Conservation (phyloP, 306 rosid genomes). For the Prosopis cineraria region DNA sequence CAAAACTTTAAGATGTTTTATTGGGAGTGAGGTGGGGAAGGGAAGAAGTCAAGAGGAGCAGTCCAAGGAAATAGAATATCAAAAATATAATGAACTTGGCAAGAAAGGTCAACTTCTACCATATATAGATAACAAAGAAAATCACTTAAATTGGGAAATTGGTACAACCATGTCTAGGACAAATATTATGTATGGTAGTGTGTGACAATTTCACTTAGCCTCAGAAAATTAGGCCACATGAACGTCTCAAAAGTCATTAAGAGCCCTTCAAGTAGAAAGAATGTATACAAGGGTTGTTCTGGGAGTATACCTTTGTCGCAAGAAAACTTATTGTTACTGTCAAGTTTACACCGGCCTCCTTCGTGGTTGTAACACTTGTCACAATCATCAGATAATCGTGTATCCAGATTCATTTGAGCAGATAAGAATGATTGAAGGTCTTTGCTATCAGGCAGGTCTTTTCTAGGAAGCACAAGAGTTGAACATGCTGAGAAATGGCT, state of each 20-base stretch:
- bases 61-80: background rate
- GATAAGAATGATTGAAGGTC: constrained; percentile 31
- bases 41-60: background rate
- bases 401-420: constrained; percentile 1
- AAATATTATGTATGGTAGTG: background rate
- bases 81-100: background rate
- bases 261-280: background rate
- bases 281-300: background rate
- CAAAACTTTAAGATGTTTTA: background rate
- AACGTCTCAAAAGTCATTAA: background rate
- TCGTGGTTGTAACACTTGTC: background rate
- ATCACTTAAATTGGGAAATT: background rate
- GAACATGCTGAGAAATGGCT: constrained; percentile 33
- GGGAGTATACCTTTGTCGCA: background rate
- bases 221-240: background rate
- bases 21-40: background rate
- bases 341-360: background rate
- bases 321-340: background rate
- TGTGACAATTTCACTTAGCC: background rate
- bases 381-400: background rate
- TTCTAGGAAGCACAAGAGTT: constrained; percentile 9
- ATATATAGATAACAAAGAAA: background rate
- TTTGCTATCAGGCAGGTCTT: constrained; percentile 13
- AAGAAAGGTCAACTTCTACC: background rate
- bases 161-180: background rate